phyloP scores from a whole-genome alignment of 257 asterid species.

The Lithospermum erythrorhizon region DNA sequence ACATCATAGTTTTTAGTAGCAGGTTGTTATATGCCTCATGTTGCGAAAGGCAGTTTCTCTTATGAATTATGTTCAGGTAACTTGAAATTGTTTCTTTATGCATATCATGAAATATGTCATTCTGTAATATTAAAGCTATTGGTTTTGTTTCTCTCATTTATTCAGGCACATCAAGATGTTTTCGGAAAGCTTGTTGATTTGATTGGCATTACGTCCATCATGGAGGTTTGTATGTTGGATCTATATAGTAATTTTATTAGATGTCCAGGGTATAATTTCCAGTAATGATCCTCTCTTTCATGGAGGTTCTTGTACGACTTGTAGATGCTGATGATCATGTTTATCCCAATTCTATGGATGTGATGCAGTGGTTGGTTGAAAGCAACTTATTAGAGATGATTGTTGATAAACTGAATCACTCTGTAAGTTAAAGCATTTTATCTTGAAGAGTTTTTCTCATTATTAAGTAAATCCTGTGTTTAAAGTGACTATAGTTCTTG shows the following conservation, averaged over 20 bases:
- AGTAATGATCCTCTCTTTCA: not conserved
- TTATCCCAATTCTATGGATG: constrained; percentile 70
- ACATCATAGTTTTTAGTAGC: constrained; percentile 13
- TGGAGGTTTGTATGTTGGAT: constrained; percentile 61
- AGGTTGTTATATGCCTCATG: constrained; percentile 95
- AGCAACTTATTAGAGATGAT: constrained; percentile 93
- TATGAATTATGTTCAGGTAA: constrained; percentile 91
- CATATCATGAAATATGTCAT: too few species aligned
- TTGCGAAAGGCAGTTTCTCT: constrained; percentile 71
- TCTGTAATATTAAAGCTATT: too few species aligned
- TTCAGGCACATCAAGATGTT: constrained; percentile 82
- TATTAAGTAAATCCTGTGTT: too few species aligned
- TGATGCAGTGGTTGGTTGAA: constrained; percentile 93
- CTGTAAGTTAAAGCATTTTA: constrained; percentile 32
- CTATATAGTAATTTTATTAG: not conserved
- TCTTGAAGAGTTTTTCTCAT: too few species aligned
- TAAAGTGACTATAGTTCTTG: too few species aligned
- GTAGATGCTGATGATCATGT: constrained; percentile 84
- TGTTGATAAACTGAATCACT: constrained; percentile 68
- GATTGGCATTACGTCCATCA: constrained; percentile 93
- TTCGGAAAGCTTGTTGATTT: constrained; percentile 85
- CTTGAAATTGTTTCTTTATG: not conserved
- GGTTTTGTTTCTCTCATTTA: not conserved
- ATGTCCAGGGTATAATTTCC: not conserved
- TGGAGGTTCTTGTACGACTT: constrained; percentile 88